A percentile compares a stretch with the other conserved stretches of the same genome.
Evolutionary conservation across 2,329 filamentous ascomycete species (phyloP).

Genomic region (Trichophyton mentagrophytes): DNA sequence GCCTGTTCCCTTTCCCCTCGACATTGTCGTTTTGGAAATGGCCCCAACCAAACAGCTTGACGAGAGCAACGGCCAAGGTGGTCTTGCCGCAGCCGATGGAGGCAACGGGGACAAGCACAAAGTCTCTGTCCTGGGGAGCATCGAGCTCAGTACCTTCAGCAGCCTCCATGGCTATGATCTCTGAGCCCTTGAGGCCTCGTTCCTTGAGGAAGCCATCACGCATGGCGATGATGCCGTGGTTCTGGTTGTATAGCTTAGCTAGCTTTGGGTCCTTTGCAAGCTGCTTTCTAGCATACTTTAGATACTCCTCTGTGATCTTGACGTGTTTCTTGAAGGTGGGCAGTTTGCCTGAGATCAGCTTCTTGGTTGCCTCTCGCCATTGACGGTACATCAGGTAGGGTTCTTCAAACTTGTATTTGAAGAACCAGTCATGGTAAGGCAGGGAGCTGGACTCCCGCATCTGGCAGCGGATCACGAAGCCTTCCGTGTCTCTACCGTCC

Average conservation of each 20-base stretch:
- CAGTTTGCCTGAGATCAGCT: slow-evolving; percentile 60
- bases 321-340: slow-evolving; percentile 77
- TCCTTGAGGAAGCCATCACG: slow-evolving; percentile 75
- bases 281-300: slow-evolving; percentile 64
- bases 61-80: slow-evolving; percentile 69
- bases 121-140: slow-evolving; percentile 46
- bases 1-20: slow-evolving; percentile 58
- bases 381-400: slow-evolving; percentile 98
- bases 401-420: slow-evolving; percentile 99
- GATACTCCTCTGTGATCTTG: slow-evolving; percentile 81
- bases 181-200: slow-evolving; percentile 73
- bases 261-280: slow-evolving; percentile 57
- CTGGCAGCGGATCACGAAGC: slow-evolving; percentile 89
- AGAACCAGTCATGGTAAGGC: slow-evolving; percentile 88
- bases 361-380: slow-evolving; percentile 94
- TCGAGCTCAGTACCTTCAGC: slow-evolving; percentile 32
- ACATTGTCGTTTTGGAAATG: slow-evolving; percentile 97
- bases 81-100: slow-evolving; percentile 97
- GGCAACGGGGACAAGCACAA: slow-evolving; percentile 80
- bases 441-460: slow-evolving; percentile 38
- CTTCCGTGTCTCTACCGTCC: slow-evolving; percentile 84
- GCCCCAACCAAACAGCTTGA: slow-evolving; percentile 77
- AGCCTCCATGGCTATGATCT: slow-evolving; percentile 63
- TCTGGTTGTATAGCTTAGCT: slow-evolving; percentile 60
- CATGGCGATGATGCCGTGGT: slow-evolving; percentile 89